These are phyloP conservation scores for Pezicula rhizophila DNA, from an alignment of 2,329 filamentous ascomycete genomes.

Conservation along the genomic window DNA sequence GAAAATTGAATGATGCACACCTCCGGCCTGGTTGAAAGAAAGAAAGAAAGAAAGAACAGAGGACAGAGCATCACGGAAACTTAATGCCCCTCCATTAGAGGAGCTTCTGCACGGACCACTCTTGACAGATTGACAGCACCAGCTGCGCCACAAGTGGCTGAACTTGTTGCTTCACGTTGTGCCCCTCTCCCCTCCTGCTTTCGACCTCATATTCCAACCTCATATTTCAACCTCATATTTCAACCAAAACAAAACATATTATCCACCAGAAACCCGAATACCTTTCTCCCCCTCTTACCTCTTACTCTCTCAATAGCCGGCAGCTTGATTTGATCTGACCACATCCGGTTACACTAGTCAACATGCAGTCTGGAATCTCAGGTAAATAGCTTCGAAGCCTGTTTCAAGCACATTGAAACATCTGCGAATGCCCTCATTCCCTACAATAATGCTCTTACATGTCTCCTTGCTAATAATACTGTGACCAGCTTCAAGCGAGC, in stretches of 20 bases:
- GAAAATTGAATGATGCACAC: neutral
- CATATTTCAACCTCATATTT: too few relatives aligned
- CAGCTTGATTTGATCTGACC: neutral
- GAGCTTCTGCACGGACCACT: neutral
- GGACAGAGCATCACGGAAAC: neutral
- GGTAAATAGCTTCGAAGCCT: constrained; percentile 37
- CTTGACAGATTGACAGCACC: neutral
- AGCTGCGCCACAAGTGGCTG: neutral
- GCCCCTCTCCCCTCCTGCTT: neutral
- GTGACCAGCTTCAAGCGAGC: constrained; percentile 65
- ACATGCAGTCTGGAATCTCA: constrained; percentile 75
- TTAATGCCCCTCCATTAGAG: constrained; percentile 6
- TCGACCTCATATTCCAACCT: neutral
- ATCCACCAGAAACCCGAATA: neutral
- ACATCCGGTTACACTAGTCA: constrained; percentile 17
- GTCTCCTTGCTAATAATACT: neutral
- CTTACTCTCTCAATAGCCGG: too few relatives aligned
- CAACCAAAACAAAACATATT: too few relatives aligned
- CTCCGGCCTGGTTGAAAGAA: neutral
- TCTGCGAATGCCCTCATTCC: too few relatives aligned
- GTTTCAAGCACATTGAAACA: too few relatives aligned
- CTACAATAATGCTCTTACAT: too few relatives aligned
- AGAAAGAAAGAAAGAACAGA: neutral
- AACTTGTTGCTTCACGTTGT: neutral
- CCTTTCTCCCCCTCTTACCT: too few relatives aligned